Evolutionary conservation across 2,329 filamentous ascomycete species (phyloP).

Genomic region (Fusarium fracticaudum): DNA sequence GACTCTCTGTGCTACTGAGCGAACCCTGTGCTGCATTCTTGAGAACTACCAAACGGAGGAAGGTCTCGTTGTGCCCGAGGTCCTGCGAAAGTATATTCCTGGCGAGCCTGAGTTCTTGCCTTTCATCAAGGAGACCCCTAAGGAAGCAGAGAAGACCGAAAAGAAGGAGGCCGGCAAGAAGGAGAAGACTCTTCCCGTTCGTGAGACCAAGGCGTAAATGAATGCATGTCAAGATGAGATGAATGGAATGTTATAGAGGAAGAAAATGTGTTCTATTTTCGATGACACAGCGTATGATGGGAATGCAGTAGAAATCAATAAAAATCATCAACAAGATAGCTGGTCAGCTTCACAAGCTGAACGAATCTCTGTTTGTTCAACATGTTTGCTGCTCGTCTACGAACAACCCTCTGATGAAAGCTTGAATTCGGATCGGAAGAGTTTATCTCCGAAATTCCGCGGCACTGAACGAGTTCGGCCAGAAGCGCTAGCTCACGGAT

Average conservation of each 20-base stretch:
- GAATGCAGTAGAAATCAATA: conserved; percentile 2
- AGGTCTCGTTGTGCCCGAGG: conserved; percentile 83
- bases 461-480: neutral
- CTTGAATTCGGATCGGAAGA: neutral
- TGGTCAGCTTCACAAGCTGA: too few relatives aligned
- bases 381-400: neutral
- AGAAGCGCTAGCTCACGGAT: conserved; percentile 16
- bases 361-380: neutral
- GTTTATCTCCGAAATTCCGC: neutral
- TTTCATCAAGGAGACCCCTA: conserved; percentile 85
- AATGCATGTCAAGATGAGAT: neutral
- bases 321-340: conserved; percentile 5
- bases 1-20: conserved; percentile 88
- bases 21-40: conserved; percentile 91
- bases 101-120: conserved; percentile 90
- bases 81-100: conserved; percentile 88
- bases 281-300: conserved; percentile 26
- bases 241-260: conserved; percentile 23
- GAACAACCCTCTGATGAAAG: neutral
- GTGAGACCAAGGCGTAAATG: conserved; percentile 42
- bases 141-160: conserved; percentile 60
- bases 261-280: conserved; percentile 25
- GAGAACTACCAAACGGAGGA: conserved; percentile 97
- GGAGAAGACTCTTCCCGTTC: conserved; percentile 41
- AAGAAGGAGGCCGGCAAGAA: conserved; percentile 42